phyloP scores from a whole-genome alignment of 257 asterid genomes.

The Salvia miltiorrhiza region DNA sequence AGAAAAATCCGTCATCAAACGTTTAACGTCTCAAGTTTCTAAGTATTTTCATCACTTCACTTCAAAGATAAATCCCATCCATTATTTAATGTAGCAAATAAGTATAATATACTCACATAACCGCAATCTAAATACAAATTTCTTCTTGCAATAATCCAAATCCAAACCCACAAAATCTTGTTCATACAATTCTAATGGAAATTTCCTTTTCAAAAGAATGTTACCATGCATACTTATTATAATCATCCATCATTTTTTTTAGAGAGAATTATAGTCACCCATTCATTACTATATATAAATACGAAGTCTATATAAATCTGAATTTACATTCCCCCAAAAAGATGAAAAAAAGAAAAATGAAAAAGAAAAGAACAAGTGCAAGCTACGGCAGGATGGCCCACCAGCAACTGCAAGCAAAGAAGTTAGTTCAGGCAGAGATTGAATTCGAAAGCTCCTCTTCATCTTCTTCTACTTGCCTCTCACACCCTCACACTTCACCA shows the following conservation, averaged over 20 bases:
- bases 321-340: neutral
- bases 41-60: constrained; percentile 2
- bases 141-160: neutral
- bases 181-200: neutral
- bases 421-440: constrained; percentile 20
- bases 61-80: constrained; percentile 7
- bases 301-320: too few species aligned
- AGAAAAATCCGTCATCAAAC: neutral
- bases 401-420: constrained; percentile 10
- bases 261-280: too few species aligned
- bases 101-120: neutral
- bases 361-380: constrained; percentile 41
- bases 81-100: neutral
- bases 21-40: neutral
- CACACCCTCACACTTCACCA: constrained; percentile 14
- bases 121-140: neutral
- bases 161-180: constrained; percentile 2
- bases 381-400: constrained; percentile 62
- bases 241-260: neutral
- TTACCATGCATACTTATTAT: constrained; percentile 11
- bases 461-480: constrained; percentile 27
- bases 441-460: constrained; percentile 38
- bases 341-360: neutral
- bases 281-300: too few species aligned
- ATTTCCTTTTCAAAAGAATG: neutral